Base-by-base conservation (phyloP, 2,329 filamentous ascomycete genomes). In the Cryoendolithus antarcticus region DNA sequence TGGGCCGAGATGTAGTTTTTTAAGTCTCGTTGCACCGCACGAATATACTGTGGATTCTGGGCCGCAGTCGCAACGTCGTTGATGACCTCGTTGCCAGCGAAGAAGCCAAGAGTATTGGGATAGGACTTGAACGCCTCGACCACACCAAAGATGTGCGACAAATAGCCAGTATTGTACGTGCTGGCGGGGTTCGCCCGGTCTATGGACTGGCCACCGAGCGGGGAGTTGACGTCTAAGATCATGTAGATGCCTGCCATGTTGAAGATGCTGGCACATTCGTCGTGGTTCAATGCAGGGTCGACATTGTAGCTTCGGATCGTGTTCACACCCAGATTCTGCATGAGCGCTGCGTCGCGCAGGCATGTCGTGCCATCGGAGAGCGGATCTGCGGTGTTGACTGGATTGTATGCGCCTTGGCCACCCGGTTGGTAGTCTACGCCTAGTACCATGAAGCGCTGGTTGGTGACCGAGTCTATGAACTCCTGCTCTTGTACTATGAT, bases 31-130 rank as follows among this genome's bases (percentile, higher is more conserved):
- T 76, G 70, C 41, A 81, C 71, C 32, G 77, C 77, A 53, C 65
- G 51, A 45, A 79, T 70, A 56, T 79, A 77, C 32, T 65, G 66
- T 10, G 75, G 75, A 37, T 71, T 72, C 37, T 61, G 53, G 46
- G 69, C 54, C 21, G 64, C 62, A 34, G 69, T 74, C 8, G 44
- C 40, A 29, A 74, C 54, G 52, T 78, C 70, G 50, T 80, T 78
- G 62, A 80, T 79, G 37, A 81, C 71, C 57, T 81, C 77, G 53
- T 82, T 82, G 28, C 74, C 77, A 24, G 73, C 67, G 56, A 82
- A 79, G 65, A 81, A 81, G 30, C 69, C 77, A 19, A 81, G 63
- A 2, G 71, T 70, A 58, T 82, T 81, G 41, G 75, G 73, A 59
- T 75, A 81, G 49, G 65, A 59, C 57, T 78, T 79, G 67, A 82